These are phyloP conservation scores for Cardiospermum halicacabum DNA, from an alignment of 345 rosid species.

Conservation along the genomic window DNA sequence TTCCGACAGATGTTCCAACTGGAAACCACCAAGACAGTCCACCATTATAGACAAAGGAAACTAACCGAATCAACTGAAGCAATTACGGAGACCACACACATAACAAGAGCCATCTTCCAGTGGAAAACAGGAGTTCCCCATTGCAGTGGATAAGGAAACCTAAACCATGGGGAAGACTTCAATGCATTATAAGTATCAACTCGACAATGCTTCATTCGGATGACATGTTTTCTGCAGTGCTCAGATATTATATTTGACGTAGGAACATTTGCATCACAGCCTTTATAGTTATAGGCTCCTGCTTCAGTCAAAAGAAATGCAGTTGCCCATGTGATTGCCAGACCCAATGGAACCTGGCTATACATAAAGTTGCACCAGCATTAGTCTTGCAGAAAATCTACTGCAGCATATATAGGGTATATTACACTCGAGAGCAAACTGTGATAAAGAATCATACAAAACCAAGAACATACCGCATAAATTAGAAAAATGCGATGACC, in stretches of 20 bases:
- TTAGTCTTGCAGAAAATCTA: neutral
- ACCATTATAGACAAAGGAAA: slow-evolving; percentile 14
- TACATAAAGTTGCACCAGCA: slow-evolving; percentile 7
- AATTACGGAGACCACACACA: slow-evolving; percentile 83
- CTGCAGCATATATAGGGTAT: neutral
- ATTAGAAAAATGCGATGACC: slow-evolving; percentile 94
- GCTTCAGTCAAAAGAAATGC: slow-evolving; percentile 89
- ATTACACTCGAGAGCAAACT: neutral
- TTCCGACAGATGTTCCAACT: slow-evolving; percentile 1
- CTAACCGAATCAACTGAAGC: slow-evolving; percentile 90
- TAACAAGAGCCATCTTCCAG: slow-evolving; percentile 90
- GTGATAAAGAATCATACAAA: neutral
- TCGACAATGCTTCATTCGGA: slow-evolving; percentile 78
- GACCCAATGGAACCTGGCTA: slow-evolving; percentile 86
- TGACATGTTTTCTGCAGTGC: slow-evolving; percentile 81
- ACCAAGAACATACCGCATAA: slow-evolving; percentile 62
- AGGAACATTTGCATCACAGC: slow-evolving; percentile 73
- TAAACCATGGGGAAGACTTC: slow-evolving; percentile 86
- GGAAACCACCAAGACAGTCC: slow-evolving; percentile 4
- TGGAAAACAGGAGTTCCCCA: slow-evolving; percentile 94
- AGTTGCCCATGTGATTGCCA: slow-evolving; percentile 86
- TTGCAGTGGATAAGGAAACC: slow-evolving; percentile 95
- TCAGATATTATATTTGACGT: slow-evolving; percentile 72
- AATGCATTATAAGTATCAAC: slow-evolving; percentile 87
- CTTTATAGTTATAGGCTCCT: slow-evolving; percentile 78